phyloP scores from a whole-genome alignment of 495 filamentous ascomycete genomes.

The Trypethelium eluteriae region DNA sequence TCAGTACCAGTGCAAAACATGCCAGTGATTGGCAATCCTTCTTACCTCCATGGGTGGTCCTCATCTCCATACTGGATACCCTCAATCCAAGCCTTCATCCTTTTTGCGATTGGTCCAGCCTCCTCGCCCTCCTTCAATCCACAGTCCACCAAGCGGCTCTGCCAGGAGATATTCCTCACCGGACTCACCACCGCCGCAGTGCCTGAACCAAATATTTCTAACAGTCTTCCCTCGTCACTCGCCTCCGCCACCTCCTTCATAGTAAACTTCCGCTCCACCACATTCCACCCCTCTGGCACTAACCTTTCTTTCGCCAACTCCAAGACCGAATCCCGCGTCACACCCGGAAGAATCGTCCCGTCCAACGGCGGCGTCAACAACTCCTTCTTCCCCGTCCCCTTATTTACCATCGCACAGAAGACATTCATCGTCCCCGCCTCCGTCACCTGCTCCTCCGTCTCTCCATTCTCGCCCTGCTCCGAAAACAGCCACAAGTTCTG shows the following conservation, averaged over 20 bases:
- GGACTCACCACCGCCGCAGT: conserved; percentile 82
- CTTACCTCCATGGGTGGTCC: conserved; percentile 67
- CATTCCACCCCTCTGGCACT: conserved; percentile 74
- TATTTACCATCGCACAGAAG: conserved; percentile 72
- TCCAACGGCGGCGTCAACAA: conserved; percentile 87
- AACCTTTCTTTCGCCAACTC: conserved; percentile 75
- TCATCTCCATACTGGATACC: conserved; percentile 90
- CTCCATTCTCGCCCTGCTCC: conserved; percentile 87
- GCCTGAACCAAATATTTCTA: conserved; percentile 89
- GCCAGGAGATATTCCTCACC: conserved; percentile 79
- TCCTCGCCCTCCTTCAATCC: conserved; percentile 69
- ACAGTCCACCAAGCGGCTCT: conserved; percentile 67
- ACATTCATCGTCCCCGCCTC: conserved; percentile 99
- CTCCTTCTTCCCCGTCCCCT: conserved; percentile 79
- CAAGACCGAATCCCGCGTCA: conserved; percentile 83
- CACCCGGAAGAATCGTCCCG: conserved; percentile 93
- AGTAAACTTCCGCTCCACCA: conserved; percentile 80
- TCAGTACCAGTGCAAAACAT: not conserved
- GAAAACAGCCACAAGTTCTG: conserved; percentile 98
- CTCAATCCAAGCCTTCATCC: conserved; percentile 96
- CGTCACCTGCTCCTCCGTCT: conserved; percentile 74
- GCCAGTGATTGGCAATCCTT: not conserved
- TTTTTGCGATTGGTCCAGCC: conserved; percentile 71
- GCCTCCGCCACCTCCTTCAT: conserved; percentile 78
- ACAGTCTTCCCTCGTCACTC: conserved; percentile 69